Evolutionary conservation across 2,329 filamentous ascomycete species (phyloP), one percentile per base, ranked within the genome.

Genomic region (Mycosphaerella arachidis): DNA sequence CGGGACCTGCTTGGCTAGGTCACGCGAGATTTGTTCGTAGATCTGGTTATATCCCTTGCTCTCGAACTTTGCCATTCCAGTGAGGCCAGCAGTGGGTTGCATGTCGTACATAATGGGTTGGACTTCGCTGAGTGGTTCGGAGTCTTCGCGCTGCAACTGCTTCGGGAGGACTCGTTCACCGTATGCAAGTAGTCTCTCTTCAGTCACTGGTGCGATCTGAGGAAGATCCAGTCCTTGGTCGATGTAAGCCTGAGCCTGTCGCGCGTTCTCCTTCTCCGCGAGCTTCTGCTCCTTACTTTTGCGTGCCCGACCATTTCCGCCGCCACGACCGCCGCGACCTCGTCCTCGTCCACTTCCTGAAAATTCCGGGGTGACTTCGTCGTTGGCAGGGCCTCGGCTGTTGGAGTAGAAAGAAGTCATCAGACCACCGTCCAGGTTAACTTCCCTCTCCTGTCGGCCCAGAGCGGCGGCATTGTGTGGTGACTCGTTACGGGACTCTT

Each of bases 1-100:
- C 70, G 89, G 90, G 62, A 97, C 89, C 73, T 96, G 96, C 62
- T 91, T 87, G 2, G 93, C 91, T 69, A 99, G 86, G 71, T 99
- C 94, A 65, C 93, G 89, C 88, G 91, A 95, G 66, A 97, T 97
- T 74, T 97, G 92, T 70, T 96, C 92, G 74, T 97, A 97, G 59
- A 99, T 93, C 74, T 96, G 92, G 71, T 95, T 92, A 78, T 95
- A 99, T 18, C 90, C 92, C 63, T 75, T 75, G 61, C 67, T 71
- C 31, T 72, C 71, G 54, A 71, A 72, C 50, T 67, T 70, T 35
- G 71, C 71, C 69, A 73, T 71, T 27, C 71, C 71, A 3, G 64
- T 70, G 35, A 72, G 60, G n/a, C 70, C 69, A 12, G 69, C 65
- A 2, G 70, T 68, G 1, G 68, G 70, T 56, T 70, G 69, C 29